Evolutionary conservation across 176 grass and related monocot species (phyloP), one percentile per base, ranked within the genome.

Genomic region (Saccharum spontaneum): DNA sequence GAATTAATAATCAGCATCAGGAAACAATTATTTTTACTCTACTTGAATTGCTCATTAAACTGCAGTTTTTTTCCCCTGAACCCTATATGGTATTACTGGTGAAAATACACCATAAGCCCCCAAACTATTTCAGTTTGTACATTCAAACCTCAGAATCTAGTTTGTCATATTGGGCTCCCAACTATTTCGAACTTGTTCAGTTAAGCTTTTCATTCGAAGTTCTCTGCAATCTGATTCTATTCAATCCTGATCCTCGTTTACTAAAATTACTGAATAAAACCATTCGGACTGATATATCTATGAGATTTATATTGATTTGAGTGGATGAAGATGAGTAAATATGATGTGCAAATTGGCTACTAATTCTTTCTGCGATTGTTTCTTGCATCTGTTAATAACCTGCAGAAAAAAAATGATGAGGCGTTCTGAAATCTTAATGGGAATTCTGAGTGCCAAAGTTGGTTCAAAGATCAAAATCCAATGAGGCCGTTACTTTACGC

Each of bases 351-450:
- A 78, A 26, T 50, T 52, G 24, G 16, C 4, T 46, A 73, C 7
- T 20, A 12, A 45, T 79, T 44, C n/a, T 43, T 79, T 79, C 23
- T 48, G 24, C 3, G 0, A 30, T 13, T 78, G 45, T 13, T 79
- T 66, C 26, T 45, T 18, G 13, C 6, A 23, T 60, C 57, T 22
- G 50, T 55, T 15, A 40, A 49, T 49, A 3, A 49, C 46, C 12
- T 46, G 11, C 12, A 20, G 52, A 31, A 59, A 20, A 66, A 9
- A 13, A 67, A 30, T 62, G 75, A 50, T 33, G 36, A 8, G 28
- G 34, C 24, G 76, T 82, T 59, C 59, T 78, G 55, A 79, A 74
- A 69, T 37, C 73, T 82, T 70, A 82, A 43, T 40, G 66, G 54
- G 20, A 48, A 36, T 50, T 52, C 5, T 80, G 40, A 22, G 40